Evolutionary conservation across 352 stramenopile genomes (phyloP).

Genomic region (Pythium brachiatum): DNA sequence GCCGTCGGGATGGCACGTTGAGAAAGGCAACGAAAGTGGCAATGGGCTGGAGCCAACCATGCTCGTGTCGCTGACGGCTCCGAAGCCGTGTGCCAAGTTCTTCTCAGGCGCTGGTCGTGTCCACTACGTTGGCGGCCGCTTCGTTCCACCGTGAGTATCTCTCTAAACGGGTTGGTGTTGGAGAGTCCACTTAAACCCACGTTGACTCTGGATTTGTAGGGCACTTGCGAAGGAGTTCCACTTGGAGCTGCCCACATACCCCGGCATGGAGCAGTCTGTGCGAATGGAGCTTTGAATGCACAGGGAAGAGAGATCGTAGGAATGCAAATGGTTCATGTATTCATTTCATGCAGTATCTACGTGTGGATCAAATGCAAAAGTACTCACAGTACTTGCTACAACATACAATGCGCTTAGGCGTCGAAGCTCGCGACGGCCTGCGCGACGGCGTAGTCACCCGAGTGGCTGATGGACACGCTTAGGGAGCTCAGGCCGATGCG

Average conservation of each 20-base stretch:
- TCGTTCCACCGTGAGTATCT: constrained; percentile 87
- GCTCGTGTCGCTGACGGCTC: constrained; percentile 96
- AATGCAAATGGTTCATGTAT: constrained; percentile 8
- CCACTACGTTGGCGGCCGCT: constrained; percentile 97
- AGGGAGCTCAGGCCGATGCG: constrained; percentile 66
- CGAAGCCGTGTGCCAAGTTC: constrained; percentile 91
- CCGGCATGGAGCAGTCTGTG: constrained; percentile 60
- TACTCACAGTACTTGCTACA: background rate
- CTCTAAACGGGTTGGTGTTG: background rate
- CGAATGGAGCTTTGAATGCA: constrained; percentile 31
- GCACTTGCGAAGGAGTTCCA: constrained; percentile 58
- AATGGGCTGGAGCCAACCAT: constrained; percentile 89
- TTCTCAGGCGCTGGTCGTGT: constrained; percentile 78
- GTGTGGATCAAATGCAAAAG: no score
- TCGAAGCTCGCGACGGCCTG: constrained; percentile 78
- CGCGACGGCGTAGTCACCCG: constrained; percentile 82
- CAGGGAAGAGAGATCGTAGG: background rate
- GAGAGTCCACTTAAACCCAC: constrained; percentile 1
- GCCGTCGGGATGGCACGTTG: constrained; percentile 97
- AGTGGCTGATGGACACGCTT: constrained; percentile 89
- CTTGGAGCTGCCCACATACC: constrained; percentile 59
- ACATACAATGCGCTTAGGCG: constrained; percentile 20
- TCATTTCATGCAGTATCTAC: background rate
- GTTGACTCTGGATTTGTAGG: constrained; percentile 22
- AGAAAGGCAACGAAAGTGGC: constrained; percentile 80